Evolutionary conservation across 805 yeast species (phyloP), one percentile per base, ranked within the genome.

Genomic region (Kodamaea fukazawae): DNA sequence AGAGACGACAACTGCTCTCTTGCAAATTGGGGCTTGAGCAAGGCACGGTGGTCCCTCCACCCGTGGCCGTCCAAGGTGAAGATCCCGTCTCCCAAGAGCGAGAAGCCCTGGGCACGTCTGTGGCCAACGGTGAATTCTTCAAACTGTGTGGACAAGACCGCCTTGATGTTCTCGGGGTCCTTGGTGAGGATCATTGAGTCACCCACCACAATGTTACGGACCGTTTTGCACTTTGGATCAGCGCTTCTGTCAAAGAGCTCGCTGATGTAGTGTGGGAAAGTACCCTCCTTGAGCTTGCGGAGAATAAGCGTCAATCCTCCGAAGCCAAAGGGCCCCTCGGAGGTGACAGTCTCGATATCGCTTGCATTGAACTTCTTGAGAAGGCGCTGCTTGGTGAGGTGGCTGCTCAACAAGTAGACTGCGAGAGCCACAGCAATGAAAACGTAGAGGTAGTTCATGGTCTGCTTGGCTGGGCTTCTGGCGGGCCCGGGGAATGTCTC

Each of bases 101-200:
- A 46, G 15, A 38, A 33, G 34, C 46, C 42, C 18, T 39, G 46
- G 6, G 44, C 27, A 33, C 45, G 47, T 16, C 54, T 48, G 5
- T 43, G 15, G 2, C 55, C 55, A 8, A 51, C 40, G 18, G 25
- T 41, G 32, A 51, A 51, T 37, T 46, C 53, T 17, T 48, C 43
- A 40, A 51, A 50, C 29, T 51, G 54, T 7, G 53, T 51, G 7
- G 50, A 48, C 25, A 50, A 41, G 7, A 51, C 10, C 2, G 53
- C 54, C 37, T 51, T 51, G 36, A 51, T 43, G 33, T 50, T 51
- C 28, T 48, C 55, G 1, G 54, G 53, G 33, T 51, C 54, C 6
- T 39, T 41, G 20, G 55, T 51, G n/a, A 11, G 13, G 12, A 34
- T 17, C 20, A 34, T 46, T 41, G 46, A 23, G 12, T 46, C 37